phyloP scores from a whole-genome alignment of 768 basidiomycete species.

The Hericium coralloides region DNA sequence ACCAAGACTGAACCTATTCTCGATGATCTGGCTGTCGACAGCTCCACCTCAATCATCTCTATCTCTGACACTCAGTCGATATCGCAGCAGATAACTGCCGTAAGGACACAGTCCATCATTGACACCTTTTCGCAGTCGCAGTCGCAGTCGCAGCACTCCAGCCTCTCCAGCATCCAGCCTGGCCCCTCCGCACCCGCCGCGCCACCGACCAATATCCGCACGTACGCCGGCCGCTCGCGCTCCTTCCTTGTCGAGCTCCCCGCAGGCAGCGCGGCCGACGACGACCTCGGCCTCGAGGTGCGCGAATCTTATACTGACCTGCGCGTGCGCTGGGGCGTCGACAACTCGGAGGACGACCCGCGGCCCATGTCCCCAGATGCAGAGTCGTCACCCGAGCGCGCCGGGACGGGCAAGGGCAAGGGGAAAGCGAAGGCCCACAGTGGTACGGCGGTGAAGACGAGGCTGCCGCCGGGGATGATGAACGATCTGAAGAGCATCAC shows the following conservation, averaged over 20 bases:
- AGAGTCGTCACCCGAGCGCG: slow-evolving; percentile 14
- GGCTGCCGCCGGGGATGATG: slow-evolving; percentile 49
- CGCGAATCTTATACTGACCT: slow-evolving; percentile 73
- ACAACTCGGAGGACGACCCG: slow-evolving; percentile 68
- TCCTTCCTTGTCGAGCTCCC: slow-evolving; percentile 68
- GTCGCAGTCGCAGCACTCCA: slow-evolving; percentile 1
- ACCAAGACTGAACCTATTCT: slow-evolving; percentile 53
- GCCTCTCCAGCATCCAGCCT: slow-evolving; percentile 1
- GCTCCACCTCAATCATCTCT: slow-evolving; percentile 16
- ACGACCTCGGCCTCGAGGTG: slow-evolving; percentile 33
- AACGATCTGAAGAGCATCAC: slow-evolving; percentile 75
- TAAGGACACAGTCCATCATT: slow-evolving; percentile 1
- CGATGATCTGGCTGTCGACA: slow-evolving; percentile 19
- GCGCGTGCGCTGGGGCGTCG: slow-evolving; percentile 74
- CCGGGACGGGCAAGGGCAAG: slow-evolving; percentile 30
- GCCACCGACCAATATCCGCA: slow-evolving; percentile 38
- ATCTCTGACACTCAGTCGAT: slow-evolving; percentile 12
- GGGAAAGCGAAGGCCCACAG: slow-evolving; percentile 10
- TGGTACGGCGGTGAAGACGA: not conserved
- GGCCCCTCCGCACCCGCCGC: slow-evolving; percentile 7
- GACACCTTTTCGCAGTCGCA: slow-evolving; percentile 13
- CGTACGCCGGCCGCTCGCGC: slow-evolving; percentile 72
- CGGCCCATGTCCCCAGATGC: slow-evolving; percentile 20
- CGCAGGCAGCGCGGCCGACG: slow-evolving; percentile 20
- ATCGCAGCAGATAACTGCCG: slow-evolving; percentile 15